A percentile compares a stretch with the other conserved stretches of the same genome.
These are phyloP conservation scores for Mitragyna speciosa DNA, from an alignment of 257 asterid species.

Conservation along the genomic window DNA sequence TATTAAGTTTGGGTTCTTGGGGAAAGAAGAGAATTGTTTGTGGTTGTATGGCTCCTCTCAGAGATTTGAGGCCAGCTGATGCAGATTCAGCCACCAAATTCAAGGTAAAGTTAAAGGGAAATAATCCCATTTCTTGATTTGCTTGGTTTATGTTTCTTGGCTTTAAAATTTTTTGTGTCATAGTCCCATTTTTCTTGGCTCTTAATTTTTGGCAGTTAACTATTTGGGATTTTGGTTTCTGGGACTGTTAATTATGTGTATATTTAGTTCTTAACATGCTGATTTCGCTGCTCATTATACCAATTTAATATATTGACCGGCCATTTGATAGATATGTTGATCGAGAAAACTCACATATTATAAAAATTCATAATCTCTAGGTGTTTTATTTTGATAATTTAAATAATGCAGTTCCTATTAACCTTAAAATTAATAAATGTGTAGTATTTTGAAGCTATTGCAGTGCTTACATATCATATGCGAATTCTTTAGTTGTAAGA, in stretches of 20 bases:
- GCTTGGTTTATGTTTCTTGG: neutral
- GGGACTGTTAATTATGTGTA: neutral
- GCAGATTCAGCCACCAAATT: slow-evolving; percentile 34
- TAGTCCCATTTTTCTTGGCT: neutral
- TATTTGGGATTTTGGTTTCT: neutral
- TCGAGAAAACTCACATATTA: neutral
- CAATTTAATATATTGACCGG: no score
- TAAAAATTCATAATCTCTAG: neutral
- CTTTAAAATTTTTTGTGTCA: neutral
- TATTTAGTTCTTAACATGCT: neutral
- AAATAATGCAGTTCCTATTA: neutral
- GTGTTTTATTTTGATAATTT: neutral
- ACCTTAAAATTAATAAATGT: no score
- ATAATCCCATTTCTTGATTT: neutral
- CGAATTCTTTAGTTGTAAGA: neutral
- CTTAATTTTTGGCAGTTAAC: neutral
- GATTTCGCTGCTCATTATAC: neutral
- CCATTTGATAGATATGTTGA: no score
- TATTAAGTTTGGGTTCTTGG: slow-evolving; percentile 16
- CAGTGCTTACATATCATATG: neutral
- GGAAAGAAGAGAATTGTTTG: slow-evolving; percentile 46
- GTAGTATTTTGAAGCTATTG: neutral
- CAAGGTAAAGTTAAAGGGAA: slow-evolving; percentile 31
- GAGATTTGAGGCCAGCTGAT: slow-evolving; percentile 41
- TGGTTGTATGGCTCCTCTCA: slow-evolving; percentile 63